Base-by-base conservation (phyloP, 1,284 basidiomycete species). In the Leucoagaricus sp. region DNA sequence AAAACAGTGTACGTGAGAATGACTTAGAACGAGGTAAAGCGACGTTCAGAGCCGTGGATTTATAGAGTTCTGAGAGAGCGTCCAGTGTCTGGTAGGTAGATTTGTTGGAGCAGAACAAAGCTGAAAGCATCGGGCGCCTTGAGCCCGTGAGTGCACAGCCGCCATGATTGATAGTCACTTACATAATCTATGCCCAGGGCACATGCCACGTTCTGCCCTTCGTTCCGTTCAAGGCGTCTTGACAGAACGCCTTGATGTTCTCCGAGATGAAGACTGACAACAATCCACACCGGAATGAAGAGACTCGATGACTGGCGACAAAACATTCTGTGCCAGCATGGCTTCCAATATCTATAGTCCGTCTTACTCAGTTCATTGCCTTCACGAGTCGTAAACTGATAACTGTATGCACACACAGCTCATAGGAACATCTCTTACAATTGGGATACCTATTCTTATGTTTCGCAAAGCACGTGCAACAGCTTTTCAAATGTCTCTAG, bases 391-490 rank as follows among this genome's bases (percentile, higher is more conserved):
- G 23, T 13, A n/a, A 13, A 36, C n/a, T n/a, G n/a, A n/a, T 53
- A 12, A 38, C 25, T 53, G 31, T 45, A 15, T 19, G 13, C 6
- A 29, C 46, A 4, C 31, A 21, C 44, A 75, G 72, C 70, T 73
- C 53, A 58, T 70, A 40, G 70, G 71, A 6, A 74, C 72, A 3
- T 68, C 67, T 28, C 52, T 72, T 5, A 71, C 67, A 19, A 60
- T 75, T 10, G 68, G 69, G 9, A 64, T 74, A 44, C 73, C 73
- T 4, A 59, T 74, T 0, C 45, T 73, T 25, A 62, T 71, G 60
- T 58, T 74, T 8, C 68, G 68, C 29, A 67, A 40, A 63, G 70
- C 46, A 28, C 50, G 33, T 26, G 50, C 55, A 17, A 29, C 49
- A 53, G 58, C 21, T 45, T 49, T 25, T 55, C 63, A 15, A 48